A percentile compares a stretch with the other conserved stretches of the same genome.
phyloP scores from a whole-genome alignment of 208 protist genomes.

The Crithidia expoeki region DNA sequence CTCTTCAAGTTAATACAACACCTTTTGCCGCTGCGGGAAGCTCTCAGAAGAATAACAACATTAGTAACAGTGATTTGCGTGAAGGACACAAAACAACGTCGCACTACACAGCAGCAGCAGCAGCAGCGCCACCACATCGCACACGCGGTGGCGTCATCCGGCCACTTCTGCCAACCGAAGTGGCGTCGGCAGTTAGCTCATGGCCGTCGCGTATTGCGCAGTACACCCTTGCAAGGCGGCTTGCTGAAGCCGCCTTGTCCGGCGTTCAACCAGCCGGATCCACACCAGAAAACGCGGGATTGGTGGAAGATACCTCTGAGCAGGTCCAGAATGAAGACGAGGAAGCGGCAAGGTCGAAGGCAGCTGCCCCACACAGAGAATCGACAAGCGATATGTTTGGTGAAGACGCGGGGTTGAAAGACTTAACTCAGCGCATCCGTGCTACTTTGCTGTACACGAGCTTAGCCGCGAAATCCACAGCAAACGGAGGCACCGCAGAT shows the following conservation, averaged over 20 bases:
- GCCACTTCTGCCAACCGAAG: conserved; percentile 8
- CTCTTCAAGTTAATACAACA: too few species aligned
- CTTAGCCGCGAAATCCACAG: not conserved
- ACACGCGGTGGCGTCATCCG: conserved; percentile 9
- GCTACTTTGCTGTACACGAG: conserved; percentile 19
- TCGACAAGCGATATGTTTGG: not conserved
- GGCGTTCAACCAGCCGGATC: not conserved
- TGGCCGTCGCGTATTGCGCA: conserved; percentile 36
- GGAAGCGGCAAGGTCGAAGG: not conserved
- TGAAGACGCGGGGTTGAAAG: not conserved
- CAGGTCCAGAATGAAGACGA: not conserved
- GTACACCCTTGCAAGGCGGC: conserved; percentile 16
- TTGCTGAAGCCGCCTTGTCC: conserved; percentile 8
- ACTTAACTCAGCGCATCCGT: conserved; percentile 12
- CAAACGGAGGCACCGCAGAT: not conserved
- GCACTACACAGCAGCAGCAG: not conserved
- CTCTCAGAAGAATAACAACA: too few species aligned
- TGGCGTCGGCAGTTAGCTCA: conserved; percentile 21
- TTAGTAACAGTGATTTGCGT: too few species aligned
- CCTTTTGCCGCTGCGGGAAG: too few species aligned
- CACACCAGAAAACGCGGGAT: not conserved
- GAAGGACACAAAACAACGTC: not conserved
- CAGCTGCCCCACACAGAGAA: not conserved
- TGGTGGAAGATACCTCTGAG: not conserved
- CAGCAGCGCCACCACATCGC: not conserved